phyloP scores from a whole-genome alignment of 768 basidiomycete genomes.

The Fomitopsis serialis region DNA sequence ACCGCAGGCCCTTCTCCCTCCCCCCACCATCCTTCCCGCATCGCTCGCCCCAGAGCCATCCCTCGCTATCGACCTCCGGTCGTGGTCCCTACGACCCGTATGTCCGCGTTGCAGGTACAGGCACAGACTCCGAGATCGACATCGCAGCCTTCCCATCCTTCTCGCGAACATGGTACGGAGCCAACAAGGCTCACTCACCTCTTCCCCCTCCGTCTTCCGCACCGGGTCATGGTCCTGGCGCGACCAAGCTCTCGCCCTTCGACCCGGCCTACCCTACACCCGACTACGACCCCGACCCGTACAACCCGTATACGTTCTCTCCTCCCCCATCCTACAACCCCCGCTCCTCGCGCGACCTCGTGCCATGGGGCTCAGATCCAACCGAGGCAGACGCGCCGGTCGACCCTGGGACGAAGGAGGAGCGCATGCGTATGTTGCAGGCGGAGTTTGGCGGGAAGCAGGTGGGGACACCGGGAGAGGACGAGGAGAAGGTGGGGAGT shows the following conservation, averaged over 20 bases:
- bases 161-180: constrained; percentile 58
- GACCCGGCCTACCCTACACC: constrained; percentile 28
- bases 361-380: constrained; percentile 51
- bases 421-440: constrained; percentile 67
- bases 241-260: constrained; percentile 24
- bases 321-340: constrained; percentile 26
- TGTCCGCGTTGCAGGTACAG: constrained; percentile 7
- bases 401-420: constrained; percentile 53
- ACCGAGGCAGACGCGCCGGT: constrained; percentile 38
- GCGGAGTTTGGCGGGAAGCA: constrained; percentile 51
- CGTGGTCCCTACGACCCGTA: constrained; percentile 9
- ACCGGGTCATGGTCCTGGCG: constrained; percentile 10
- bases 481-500: constrained; percentile 50
- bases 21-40: constrained; percentile 31
- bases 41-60: constrained; percentile 18
- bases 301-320: constrained; percentile 19
- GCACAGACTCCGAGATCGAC: constrained; percentile 44
- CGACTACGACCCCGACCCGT: constrained; percentile 22
- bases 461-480: constrained; percentile 29
- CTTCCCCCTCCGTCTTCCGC: constrained; percentile 5
- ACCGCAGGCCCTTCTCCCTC: constrained; percentile 43
- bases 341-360: constrained; percentile 26
- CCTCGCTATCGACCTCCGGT: constrained; percentile 4
- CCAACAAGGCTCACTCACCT: constrained; percentile 13
- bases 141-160: constrained; percentile 59